Evolutionary conservation across 495 filamentous ascomycete species (phyloP).

Genomic region (Rhizodiscina lignyota): DNA sequence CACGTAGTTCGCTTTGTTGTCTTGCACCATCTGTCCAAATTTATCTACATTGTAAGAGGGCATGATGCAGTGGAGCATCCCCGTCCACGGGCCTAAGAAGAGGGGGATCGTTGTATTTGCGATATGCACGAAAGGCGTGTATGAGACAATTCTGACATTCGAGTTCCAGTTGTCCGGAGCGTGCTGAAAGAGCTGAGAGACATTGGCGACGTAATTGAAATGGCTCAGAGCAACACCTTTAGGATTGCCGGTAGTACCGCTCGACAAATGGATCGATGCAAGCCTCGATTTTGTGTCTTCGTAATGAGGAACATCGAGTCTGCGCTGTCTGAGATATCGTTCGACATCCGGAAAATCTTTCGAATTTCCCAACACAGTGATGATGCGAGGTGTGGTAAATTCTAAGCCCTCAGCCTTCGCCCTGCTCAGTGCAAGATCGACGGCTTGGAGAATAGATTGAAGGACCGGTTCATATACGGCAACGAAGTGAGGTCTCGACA

Average conservation of each 20-base stretch:
- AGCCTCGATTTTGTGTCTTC: slow-evolving; percentile 8
- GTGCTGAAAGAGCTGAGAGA: slow-evolving; percentile 18
- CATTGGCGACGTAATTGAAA: slow-evolving; percentile 10
- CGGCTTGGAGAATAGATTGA: slow-evolving; percentile 4
- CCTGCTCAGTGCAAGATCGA: slow-evolving; percentile 1
- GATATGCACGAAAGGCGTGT: slow-evolving; percentile 25
- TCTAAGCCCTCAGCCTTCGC: not conserved
- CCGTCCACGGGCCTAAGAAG: slow-evolving; percentile 10
- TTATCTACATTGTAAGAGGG: slow-evolving; percentile 6
- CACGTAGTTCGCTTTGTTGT: slow-evolving; percentile 5
- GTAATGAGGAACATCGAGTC: slow-evolving; percentile 21
- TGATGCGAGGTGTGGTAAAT: slow-evolving; percentile 2
- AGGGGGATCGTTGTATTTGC: slow-evolving; percentile 22
- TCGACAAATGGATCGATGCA: slow-evolving; percentile 6
- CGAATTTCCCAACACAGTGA: slow-evolving; percentile 5
- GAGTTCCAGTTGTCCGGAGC: slow-evolving; percentile 17
- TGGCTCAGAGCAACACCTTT: slow-evolving; percentile 11
- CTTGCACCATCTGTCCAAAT: slow-evolving; percentile 6
- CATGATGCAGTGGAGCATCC: slow-evolving; percentile 8
- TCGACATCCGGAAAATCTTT: not conserved
- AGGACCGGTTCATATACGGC: slow-evolving; percentile 15
- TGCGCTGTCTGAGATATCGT: not conserved
- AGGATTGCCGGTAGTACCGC: slow-evolving; percentile 9
- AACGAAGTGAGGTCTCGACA: slow-evolving; percentile 11
- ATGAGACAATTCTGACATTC: slow-evolving; percentile 16